Conservation (phyloP, 805 yeast species). For the Wickerhamomyces sydowiorum region DNA sequence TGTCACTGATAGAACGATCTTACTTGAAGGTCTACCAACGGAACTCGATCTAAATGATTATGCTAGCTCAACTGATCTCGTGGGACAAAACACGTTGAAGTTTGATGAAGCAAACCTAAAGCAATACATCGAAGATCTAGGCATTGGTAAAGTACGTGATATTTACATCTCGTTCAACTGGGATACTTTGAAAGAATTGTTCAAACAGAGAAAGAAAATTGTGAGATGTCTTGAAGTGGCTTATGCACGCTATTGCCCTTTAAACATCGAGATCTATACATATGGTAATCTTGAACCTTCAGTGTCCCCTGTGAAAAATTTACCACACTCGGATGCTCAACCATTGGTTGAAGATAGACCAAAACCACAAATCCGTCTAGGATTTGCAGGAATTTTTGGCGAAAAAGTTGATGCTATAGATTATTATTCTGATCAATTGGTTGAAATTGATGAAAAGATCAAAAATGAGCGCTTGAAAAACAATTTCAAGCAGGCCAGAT, state of each 20-base stretch:
- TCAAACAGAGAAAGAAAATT: conserved; percentile 48
- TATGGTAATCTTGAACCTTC: conserved; percentile 22
- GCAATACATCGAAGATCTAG: conserved; percentile 69
- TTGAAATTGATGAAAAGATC: conserved; percentile 67
- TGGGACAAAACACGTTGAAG: not conserved
- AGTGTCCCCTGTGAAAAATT: conserved; percentile 11
- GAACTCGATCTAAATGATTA: conserved; percentile 45
- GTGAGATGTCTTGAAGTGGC: conserved; percentile 59
- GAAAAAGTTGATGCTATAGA: conserved; percentile 76
- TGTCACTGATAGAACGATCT: conserved; percentile 85
- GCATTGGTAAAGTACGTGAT: conserved; percentile 75
- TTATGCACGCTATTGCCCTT: conserved; percentile 16
- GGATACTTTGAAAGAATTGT: conserved; percentile 61
- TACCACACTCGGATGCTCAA: conserved; percentile 3
- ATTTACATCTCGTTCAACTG: conserved; percentile 83
- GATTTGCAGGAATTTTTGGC: conserved; percentile 50
- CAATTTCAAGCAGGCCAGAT: conserved; percentile 64
- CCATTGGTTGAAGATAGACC: conserved; percentile 1
- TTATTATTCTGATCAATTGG: conserved; percentile 60
- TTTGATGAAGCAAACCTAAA: conserved; percentile 58
- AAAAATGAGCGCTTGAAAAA: conserved; percentile 34
- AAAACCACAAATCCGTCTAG: conserved; percentile 45
- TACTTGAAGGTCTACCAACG: conserved; percentile 83
- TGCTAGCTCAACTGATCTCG: conserved; percentile 9
- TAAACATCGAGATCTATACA: conserved; percentile 19